Percentiles rank a stretch among this genome's conserved stretches.
Evolutionary conservation across 2,329 filamentous ascomycete species (phyloP).

Genomic region (Byssochlamys sp.): DNA sequence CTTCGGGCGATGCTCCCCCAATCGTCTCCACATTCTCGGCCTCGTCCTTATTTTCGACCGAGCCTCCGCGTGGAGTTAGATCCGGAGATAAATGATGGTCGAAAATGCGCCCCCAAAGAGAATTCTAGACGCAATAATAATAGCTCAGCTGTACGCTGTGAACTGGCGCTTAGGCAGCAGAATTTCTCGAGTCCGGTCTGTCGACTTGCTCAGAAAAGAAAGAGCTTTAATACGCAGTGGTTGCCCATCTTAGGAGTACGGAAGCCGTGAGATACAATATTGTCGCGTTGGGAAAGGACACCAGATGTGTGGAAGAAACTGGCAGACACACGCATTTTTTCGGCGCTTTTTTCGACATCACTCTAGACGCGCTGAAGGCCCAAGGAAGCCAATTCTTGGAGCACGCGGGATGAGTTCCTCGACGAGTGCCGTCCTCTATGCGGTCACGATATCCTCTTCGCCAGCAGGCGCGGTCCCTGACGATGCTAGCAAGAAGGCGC

Average conservation of each 20-base stretch:
- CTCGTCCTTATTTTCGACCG: neutral
- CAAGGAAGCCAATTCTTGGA: slow-evolving; percentile 7
- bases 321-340: slow-evolving; percentile 16
- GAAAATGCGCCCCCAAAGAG: neutral
- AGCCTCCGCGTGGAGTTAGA: neutral
- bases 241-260: neutral
- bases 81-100: neutral
- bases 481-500: slow-evolving; percentile 30
- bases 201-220: neutral
- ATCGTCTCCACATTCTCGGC: neutral
- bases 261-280: neutral
- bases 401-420: slow-evolving; percentile 28
- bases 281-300: neutral
- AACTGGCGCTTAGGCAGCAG: neutral
- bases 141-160: neutral
- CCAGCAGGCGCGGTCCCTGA: slow-evolving; percentile 26
- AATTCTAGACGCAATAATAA: neutral
- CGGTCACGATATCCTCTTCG: slow-evolving; percentile 30
- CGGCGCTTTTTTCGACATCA: slow-evolving; percentile 14
- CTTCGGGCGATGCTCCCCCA: neutral
- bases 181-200: neutral
- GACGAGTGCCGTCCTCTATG: slow-evolving; percentile 31
- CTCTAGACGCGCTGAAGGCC: slow-evolving; percentile 2
- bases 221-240: neutral
- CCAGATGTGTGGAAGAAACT: neutral